Conservation (phyloP, 2,329 filamentous ascomycete species). For the Exophiala calicioides region DNA sequence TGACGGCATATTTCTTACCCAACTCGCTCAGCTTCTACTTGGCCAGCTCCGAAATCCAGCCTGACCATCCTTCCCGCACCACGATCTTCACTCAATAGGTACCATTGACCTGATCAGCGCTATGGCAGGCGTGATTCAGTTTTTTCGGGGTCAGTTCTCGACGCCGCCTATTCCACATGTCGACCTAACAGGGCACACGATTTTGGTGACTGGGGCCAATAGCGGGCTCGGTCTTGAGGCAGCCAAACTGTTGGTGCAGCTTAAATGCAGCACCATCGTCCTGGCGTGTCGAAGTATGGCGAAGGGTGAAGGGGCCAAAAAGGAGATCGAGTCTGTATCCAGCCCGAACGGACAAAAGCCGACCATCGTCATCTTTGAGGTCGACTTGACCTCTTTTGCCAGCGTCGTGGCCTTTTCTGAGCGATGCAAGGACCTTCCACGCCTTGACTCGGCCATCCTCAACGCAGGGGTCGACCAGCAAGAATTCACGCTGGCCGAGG, state of each 20-base stretch:
- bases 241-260: conserved; percentile 43
- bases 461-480: conserved; percentile 48
- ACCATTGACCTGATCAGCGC: background rate
- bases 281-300: conserved; percentile 42
- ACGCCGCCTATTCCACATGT: conserved; percentile 21
- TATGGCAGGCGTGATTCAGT: conserved; percentile 15
- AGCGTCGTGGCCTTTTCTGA: conserved; percentile 42
- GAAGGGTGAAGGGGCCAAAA: conserved; percentile 42
- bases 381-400: conserved; percentile 42
- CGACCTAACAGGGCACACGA: conserved; percentile 38
- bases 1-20: too few relatives aligned
- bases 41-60: too few relatives aligned
- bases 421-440: conserved; percentile 33
- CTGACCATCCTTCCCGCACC: too few relatives aligned
- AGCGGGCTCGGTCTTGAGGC: conserved; percentile 48
- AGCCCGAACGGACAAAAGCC: conserved; percentile 8
- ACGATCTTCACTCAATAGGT: background rate
- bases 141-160: conserved; percentile 21
- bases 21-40: too few relatives aligned
- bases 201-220: conserved; percentile 50
- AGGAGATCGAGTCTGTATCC: conserved; percentile 32
- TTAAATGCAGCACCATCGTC: conserved; percentile 47
- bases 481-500: conserved; percentile 35
- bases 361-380: conserved; percentile 29
- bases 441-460: conserved; percentile 41